A percentile compares a stretch with the other conserved stretches of the same genome.
Conservation (phyloP, 306 rosid species). For the Prunus campanulata region DNA sequence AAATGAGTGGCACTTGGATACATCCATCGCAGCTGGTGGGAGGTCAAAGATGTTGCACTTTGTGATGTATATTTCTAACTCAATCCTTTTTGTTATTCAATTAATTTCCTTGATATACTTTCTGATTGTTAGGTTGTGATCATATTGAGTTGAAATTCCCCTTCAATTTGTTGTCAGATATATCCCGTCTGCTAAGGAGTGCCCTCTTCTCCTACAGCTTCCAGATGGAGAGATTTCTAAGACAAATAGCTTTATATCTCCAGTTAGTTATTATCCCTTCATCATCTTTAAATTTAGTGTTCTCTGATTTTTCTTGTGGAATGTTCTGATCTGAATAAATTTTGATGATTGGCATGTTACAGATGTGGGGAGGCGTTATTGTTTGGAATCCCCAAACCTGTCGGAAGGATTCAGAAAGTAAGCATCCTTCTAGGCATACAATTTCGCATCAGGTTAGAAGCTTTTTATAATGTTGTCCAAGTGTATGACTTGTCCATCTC, state of each 20-base stretch:
- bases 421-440: constrained; percentile 45
- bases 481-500: background rate
- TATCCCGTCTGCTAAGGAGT: constrained; percentile 77
- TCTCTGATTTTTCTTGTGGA: constrained; percentile 8
- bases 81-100: constrained; percentile 18
- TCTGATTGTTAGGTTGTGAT: background rate
- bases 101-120: background rate
- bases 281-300: constrained; percentile 7
- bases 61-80: constrained; percentile 85
- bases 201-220: constrained; percentile 87
- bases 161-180: constrained; percentile 49
- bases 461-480: background rate
- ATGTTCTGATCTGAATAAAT: constrained; percentile 15
- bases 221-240: constrained; percentile 75
- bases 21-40: constrained; percentile 94
- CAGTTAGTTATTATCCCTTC: constrained; percentile 52
- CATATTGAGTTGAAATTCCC: background rate
- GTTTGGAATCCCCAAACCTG: constrained; percentile 86
- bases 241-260: constrained; percentile 94
- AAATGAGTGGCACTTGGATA: constrained; percentile 96
- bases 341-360: constrained; percentile 30
- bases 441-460: constrained; percentile 65
- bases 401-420: constrained; percentile 43
- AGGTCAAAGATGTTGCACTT: constrained; percentile 97
- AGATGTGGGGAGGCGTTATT: constrained; percentile 98